phyloP scores from a whole-genome alignment of 192 early-diverging fungal species.

The Allomyces arbusculus region DNA sequence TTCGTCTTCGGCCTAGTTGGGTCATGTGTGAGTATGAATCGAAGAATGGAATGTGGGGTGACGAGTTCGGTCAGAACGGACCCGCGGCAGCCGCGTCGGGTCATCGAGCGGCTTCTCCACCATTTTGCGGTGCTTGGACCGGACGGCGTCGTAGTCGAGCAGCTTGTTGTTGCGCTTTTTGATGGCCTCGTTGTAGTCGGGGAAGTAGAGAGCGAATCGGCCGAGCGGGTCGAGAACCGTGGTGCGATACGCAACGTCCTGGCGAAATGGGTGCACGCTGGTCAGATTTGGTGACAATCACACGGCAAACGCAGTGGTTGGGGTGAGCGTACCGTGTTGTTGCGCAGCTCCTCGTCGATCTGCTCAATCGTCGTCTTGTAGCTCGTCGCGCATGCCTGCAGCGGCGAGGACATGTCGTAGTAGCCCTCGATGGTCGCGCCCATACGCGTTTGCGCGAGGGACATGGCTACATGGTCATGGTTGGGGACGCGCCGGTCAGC shows the following conservation, averaged over 20 bases:
- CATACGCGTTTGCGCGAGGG: conserved; percentile 59
- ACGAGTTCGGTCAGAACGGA: conserved; percentile 8
- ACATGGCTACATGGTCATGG: conserved; percentile 36
- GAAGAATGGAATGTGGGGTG: background rate
- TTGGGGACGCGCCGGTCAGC: too few relatives aligned
- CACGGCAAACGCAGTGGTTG: background rate
- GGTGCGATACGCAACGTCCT: conserved; percentile 61
- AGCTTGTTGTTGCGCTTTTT: conserved; percentile 72
- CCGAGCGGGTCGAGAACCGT: conserved; percentile 83
- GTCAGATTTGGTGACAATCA: background rate
- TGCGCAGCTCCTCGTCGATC: conserved; percentile 55
- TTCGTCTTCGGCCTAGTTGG: conserved; percentile 56
- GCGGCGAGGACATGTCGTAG: conserved; percentile 62
- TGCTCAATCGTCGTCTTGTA: conserved; percentile 66
- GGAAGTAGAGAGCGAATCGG: conserved; percentile 64
- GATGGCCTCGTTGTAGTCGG: conserved; percentile 82
- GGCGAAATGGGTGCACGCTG: background rate
- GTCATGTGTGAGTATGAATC: background rate
- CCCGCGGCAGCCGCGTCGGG: conserved; percentile 31
- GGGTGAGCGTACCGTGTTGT: background rate
- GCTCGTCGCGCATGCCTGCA: conserved; percentile 47
- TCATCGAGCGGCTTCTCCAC: conserved; percentile 65
- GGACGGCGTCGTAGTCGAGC: conserved; percentile 68
- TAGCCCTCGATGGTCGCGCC: conserved; percentile 75
- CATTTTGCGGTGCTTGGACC: conserved; percentile 52